Evolutionary conservation across 495 filamentous ascomycete species (phyloP), one percentile per base, ranked within the genome.

Genomic region (Penicillium paxilli): DNA sequence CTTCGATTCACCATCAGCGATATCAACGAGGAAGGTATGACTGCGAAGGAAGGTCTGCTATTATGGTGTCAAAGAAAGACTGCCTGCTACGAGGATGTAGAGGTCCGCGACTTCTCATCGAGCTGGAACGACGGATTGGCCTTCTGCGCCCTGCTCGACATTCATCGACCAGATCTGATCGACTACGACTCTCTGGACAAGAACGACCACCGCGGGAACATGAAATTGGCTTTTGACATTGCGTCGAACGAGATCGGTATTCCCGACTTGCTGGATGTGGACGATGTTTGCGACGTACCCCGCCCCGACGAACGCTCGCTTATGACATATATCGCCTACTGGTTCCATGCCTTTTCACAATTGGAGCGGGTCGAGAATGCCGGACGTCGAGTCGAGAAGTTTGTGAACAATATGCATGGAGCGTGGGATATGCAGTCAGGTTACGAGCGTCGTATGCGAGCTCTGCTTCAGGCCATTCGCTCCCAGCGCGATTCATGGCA

Each of bases 281-380:
- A 98, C 69, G 94, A 98, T 76, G 95, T 98, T 23, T 96, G 91
- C 69, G 94, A 98, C 68, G 94, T 98, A 12, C 84, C 91, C 10
- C 93, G 90, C 70, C 94, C 94, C 11, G 94, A 98, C 62, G 94
- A 98, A 70, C 88, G 91, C 52, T 93, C 89, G 59, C 80, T 98
- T 67, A 98, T 98, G 93, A 98, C 94, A 5, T 98, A 98, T 66
- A 98, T 98, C 59, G 94, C 94, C 54, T 98, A 98, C 71, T 98
- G 95, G 94, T 98, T 98, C 80, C 94, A 98, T 63, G 95, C 94
- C 52, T 98, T 98, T 64, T 96, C 92, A 20, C 92, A 97, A 65
- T 90, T 98, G 83, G 94, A 98, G 71, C 83, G 91, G 57, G 95
- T 98, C 11, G 94, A 98, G 66, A 98, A 98, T 67, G 95, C 95